Evolutionary conservation across 805 yeast species (phyloP), one percentile per base, ranked within the genome.

Genomic region (Maudiozyma serrabonitensis): DNA sequence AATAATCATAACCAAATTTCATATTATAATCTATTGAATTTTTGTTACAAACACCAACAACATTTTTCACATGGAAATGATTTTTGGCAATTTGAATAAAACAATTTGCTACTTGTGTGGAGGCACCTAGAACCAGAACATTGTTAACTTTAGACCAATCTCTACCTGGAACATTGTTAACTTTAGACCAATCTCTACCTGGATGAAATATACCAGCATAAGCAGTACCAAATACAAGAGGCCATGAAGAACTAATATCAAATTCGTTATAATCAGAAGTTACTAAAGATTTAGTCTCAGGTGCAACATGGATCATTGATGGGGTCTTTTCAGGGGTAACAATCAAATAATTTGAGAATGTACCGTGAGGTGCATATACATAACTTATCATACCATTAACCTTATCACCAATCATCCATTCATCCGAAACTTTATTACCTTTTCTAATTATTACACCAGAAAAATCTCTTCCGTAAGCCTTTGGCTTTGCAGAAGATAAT

Each of bases 101-200:
- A 51, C 70, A 73, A 26, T 73, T 61, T 21, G 90, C 89, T 15
- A 83, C 89, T 12, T 82, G 67, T 1, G 95, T 80, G 9, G 85
- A 81, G 21, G 84, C 91, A 38, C 95, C 95, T 43, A 84, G 67
- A 19, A 87, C 73, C 45, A 85, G 69, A 5, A 84, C 76, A 50
- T 72, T 75, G 6, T 78, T 69, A 13, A 68, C 65, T 9, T 70
- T 69, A 34, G 68, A 69, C 19, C 42, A 50, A 34, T 66, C 62
- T 49, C 71, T 69, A 4, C 61, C 60, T 23, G 57, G 55, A 8
- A 84, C 76, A 50, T 72, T 75, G 6, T 78, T 69, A 13, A 68
- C 65, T 9, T 70, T 69, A 34, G 68, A 69, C 19, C 42, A 50
- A 34, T 66, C 62, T 49, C 71, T 69, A 4, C 61, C 60, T 23